Base-by-base conservation (phyloP, 1,284 basidiomycete genomes). In the Ceratobasidium sp. region DNA sequence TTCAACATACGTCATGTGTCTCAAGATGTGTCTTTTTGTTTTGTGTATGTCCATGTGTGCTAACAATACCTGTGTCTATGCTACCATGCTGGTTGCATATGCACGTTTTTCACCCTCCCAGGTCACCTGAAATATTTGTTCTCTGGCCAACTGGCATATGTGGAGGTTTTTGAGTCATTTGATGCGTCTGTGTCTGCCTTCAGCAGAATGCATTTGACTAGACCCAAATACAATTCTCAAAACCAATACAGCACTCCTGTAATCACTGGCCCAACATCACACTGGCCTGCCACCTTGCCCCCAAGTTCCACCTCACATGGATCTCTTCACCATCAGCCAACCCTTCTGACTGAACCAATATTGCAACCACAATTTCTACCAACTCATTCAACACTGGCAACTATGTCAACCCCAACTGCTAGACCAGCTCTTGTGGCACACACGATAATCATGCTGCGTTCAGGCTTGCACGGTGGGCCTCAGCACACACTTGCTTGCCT, bases 61-160 rank as follows among this genome's bases (percentile, higher is more conserved):
- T 54, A 22, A 56, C n/a, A 7, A 9, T 19, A n/a, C 2, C 34
- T 56, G 13, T 37, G 4, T 44, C 1, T 25, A 74, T 61, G 71
- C 13, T 74, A 74, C 32, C 61, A 37, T 8, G 71, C 71, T 2
- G 71, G 61, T 25, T 61, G 61, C 43, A 46, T 73, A n/a, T 59
- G 59, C 1, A 59, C 59, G 1, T 7, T 73, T 9, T 73, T 73
- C 54, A 62, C 70, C 3, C 46, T 73, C 3, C 70, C 70, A 1
- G 40, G 9, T 0, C 70, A 73, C 29, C 43, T 74, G 0, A 44
- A 25, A 3, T 37, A 54, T n/a, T n/a, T 34, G 11, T 65, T 29
- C 51, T 1, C 32, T 9, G 51, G 46, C 8, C 44, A 5, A 15
- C 51, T 74, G 19, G 61, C 61, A 0, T 74, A 74, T 51, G 46